phyloP scores from a whole-genome alignment of 306 rosid genomes.

The Mimosa bimucronata region DNA sequence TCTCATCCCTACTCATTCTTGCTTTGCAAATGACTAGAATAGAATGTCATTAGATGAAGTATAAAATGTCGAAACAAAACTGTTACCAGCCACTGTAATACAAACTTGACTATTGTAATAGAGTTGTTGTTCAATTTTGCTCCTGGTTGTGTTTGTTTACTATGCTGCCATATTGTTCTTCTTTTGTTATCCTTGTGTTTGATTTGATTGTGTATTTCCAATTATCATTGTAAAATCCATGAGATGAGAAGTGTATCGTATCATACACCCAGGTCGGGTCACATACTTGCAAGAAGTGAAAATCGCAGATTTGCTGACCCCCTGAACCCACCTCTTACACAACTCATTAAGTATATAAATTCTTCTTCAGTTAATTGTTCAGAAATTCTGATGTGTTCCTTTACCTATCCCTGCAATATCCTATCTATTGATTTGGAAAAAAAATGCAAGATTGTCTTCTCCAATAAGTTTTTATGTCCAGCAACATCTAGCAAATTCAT shows the following conservation, averaged over 20 bases:
- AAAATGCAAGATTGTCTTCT: neutral
- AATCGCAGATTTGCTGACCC: slow-evolving; percentile 9
- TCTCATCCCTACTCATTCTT: neutral
- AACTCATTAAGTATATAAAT: neutral
- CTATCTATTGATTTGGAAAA: slow-evolving; percentile 1
- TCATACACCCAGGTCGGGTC: neutral
- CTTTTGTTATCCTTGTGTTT: neutral
- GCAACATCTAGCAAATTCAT: slow-evolving; percentile 12
- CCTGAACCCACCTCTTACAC: too few species aligned
- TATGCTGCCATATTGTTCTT: neutral
- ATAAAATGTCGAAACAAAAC: neutral
- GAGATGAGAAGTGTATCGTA: neutral
- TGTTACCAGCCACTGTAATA: neutral
- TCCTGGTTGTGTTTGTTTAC: neutral
- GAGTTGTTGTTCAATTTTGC: neutral
- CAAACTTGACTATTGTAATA: neutral
- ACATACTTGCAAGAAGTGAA: neutral
- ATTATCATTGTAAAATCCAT: neutral
- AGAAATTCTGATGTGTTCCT: neutral
- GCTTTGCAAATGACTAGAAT: neutral
- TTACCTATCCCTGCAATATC: neutral
- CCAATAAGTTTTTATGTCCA: neutral
- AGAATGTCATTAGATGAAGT: neutral
- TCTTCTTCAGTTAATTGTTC: neutral
- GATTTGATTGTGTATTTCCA: neutral